These are phyloP conservation scores for Oemleria cerasiformis DNA, from an alignment of 306 rosid species.

Conservation along the genomic window DNA sequence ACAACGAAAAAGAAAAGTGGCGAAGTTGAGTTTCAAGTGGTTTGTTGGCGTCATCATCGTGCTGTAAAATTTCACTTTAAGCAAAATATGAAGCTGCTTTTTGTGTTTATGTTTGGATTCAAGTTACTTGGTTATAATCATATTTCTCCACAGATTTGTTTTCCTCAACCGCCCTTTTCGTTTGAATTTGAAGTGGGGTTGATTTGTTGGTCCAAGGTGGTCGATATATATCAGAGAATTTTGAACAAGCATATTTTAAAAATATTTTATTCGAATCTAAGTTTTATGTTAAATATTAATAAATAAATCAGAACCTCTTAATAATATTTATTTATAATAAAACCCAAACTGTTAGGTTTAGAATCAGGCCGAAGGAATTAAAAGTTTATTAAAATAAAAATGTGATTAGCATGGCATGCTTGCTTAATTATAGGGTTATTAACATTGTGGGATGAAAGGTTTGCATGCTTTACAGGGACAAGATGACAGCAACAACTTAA, in stretches of 20 bases:
- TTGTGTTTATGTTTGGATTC: background rate
- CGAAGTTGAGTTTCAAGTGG: background rate
- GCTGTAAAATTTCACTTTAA: background rate
- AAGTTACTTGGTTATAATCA: constrained; percentile 10
- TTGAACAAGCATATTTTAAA: too few species aligned
- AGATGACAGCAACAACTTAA: background rate
- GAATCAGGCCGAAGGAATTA: background rate
- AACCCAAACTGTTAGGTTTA: too few species aligned
- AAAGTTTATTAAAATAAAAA: background rate
- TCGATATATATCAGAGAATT: background rate
- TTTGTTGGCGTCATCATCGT: background rate
- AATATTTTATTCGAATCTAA: too few species aligned
- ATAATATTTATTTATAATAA: too few species aligned
- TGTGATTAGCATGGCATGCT: background rate
- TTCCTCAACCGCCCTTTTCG: constrained; percentile 11
- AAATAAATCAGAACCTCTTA: too few species aligned
- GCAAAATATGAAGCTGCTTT: background rate
- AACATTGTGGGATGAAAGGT: background rate
- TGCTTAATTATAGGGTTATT: too few species aligned
- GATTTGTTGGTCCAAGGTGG: background rate
- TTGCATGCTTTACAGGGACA: background rate
- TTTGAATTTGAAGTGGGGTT: constrained; percentile 14
- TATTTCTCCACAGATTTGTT: constrained; percentile 7
- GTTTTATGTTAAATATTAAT: too few species aligned
- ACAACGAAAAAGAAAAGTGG: background rate